These are phyloP conservation scores for Tetragonia tetragonoides DNA, from an alignment of 148 eudicot genomes.

Conservation along the genomic window DNA sequence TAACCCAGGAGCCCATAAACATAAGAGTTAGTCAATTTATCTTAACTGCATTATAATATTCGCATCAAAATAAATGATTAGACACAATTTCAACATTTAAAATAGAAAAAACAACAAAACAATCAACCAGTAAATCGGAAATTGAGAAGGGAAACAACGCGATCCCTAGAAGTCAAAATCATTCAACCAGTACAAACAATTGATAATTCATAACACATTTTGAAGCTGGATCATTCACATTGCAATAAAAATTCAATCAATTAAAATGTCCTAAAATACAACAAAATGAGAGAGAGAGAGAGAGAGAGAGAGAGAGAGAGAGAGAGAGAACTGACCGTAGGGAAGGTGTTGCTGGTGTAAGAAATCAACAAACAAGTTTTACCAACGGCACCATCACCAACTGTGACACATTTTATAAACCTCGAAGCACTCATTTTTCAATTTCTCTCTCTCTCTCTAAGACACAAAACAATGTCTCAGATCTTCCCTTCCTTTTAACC, in stretches of 20 bases:
- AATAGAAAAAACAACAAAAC: neutral
- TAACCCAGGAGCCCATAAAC: neutral
- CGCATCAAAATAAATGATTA: neutral
- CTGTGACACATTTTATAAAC: conserved; percentile 92
- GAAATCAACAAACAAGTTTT: conserved; percentile 90
- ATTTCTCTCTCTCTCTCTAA: neutral
- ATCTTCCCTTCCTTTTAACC: neutral
- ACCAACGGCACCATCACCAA: conserved; percentile 94
- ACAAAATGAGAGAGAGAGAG: neutral
- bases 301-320: neutral
- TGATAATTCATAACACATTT: neutral
- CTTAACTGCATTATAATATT: neutral
- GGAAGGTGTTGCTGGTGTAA: conserved; percentile 95
- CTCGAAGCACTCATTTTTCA: conserved; percentile 79
- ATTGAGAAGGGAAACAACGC: neutral
- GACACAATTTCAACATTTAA: neutral
- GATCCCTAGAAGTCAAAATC: conserved; percentile 3
- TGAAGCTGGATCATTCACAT: neutral
- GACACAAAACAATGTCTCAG: conserved; percentile 8
- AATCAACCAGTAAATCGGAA: neutral
- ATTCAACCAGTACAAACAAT: neutral
- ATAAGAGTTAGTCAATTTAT: neutral
- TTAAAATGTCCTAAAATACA: neutral
- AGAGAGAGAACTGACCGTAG: conserved; percentile 51
- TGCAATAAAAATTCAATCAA: neutral